Percentiles rank a stretch among this genome's conserved stretches.
phyloP scores from a whole-genome alignment of 768 basidiomycete species.

The Gyrodon lividus region DNA sequence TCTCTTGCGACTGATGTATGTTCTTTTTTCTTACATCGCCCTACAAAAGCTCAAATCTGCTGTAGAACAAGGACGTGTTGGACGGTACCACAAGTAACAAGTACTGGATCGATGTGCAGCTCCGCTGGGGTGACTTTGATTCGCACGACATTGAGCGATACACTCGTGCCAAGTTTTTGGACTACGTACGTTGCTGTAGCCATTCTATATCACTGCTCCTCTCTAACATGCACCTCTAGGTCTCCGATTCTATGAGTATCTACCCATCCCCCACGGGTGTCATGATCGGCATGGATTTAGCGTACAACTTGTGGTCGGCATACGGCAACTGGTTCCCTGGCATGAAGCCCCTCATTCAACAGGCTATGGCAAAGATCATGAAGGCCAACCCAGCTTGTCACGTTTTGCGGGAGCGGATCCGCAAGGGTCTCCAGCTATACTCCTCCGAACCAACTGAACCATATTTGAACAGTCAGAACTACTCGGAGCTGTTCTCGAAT shows the following conservation, averaged over 20 bases:
- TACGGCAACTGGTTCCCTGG: conserved; percentile 99
- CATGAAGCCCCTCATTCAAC: conserved; percentile 95
- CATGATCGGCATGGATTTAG: conserved; percentile 98
- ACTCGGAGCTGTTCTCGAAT: conserved; percentile 95
- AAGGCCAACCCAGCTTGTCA: conserved; percentile 99
- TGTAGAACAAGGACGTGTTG: conserved; percentile 85
- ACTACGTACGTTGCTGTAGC: conserved; percentile 63
- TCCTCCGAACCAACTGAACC: conserved; percentile 99
- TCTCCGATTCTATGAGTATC: conserved; percentile 97
- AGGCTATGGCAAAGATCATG: conserved; percentile 99
- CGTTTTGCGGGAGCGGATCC: conserved; percentile 96
- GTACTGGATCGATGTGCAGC: conserved; percentile 96
- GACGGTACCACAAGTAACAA: conserved; percentile 99
- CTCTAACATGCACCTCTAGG: conserved; percentile 39
- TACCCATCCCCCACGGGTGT: conserved; percentile 99
- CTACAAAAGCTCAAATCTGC: conserved; percentile 8
- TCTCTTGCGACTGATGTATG: conserved; percentile 91
- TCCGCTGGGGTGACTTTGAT: conserved; percentile 98
- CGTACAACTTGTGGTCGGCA: conserved; percentile 97
- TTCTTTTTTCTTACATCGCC: conserved; percentile 2
- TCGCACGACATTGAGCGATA: conserved; percentile 99
- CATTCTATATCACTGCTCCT: not conserved
- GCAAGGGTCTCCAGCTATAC: conserved; percentile 97
- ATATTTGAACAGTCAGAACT: conserved; percentile 97
- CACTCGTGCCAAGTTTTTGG: conserved; percentile 97